Percentiles rank a stretch among this genome's conserved stretches.
Evolutionary conservation across 2,329 filamentous ascomycete genomes (phyloP).

Genomic region (Apiospora hydei): DNA sequence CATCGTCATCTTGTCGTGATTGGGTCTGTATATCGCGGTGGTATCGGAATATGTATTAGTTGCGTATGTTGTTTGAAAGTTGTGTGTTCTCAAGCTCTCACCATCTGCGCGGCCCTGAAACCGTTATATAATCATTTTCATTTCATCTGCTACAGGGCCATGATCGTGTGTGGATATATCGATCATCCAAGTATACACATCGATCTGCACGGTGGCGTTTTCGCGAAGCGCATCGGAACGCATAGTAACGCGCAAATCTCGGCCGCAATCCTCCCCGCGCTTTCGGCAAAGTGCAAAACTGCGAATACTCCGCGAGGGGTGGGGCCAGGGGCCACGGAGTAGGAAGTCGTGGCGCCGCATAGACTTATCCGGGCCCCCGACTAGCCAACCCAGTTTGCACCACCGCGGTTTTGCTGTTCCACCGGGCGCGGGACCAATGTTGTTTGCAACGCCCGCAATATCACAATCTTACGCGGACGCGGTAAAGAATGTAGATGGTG

Average conservation of each 20-base stretch:
- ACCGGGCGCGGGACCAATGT: background rate
- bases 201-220: background rate
- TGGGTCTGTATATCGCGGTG: background rate
- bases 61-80: background rate
- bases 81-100: background rate
- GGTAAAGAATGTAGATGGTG: background rate
- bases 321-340: background rate
- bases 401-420: background rate
- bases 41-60: background rate
- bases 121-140: background rate
- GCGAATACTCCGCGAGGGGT: background rate
- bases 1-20: background rate
- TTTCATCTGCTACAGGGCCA: too few relatives aligned
- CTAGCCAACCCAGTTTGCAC: background rate
- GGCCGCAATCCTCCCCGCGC: background rate
- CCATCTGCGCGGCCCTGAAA: too few relatives aligned
- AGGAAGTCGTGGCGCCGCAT: conserved; percentile 1
- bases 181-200: background rate
- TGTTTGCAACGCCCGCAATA: background rate
- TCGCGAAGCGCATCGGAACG: background rate
- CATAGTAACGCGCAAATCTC: background rate
- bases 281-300: conserved; percentile 10
- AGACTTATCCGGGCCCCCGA: background rate
- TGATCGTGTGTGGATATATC: too few relatives aligned
- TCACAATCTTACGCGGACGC: too few relatives aligned